phyloP scores from a whole-genome alignment of 2,329 filamentous ascomycete species.

The Neofusicoccum cordaticola region DNA sequence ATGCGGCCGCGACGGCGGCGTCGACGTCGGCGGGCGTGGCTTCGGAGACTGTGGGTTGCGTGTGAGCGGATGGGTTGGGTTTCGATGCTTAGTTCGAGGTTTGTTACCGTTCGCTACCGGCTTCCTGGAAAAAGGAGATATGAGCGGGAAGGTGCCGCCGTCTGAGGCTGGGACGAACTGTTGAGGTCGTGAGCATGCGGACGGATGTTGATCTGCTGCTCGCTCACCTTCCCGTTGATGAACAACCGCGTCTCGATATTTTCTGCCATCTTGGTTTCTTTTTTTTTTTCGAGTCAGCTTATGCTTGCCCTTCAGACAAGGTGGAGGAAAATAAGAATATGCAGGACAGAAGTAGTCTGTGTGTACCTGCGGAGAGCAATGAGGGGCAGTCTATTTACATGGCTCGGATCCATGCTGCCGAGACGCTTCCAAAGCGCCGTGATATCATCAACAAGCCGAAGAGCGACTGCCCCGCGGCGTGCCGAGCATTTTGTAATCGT shows the following conservation, averaged over 20 bases:
- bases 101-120: slow-evolving; percentile 26
- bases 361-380: neutral
- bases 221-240: slow-evolving; percentile 12
- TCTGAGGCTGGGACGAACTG: slow-evolving; percentile 29
- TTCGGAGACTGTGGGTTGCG: slow-evolving; percentile 18
- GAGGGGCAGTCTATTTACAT: neutral
- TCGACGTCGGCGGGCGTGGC: slow-evolving; percentile 25
- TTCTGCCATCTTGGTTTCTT: neutral
- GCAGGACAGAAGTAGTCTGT: neutral
- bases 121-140: slow-evolving; percentile 28
- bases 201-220: no score
- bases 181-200: neutral
- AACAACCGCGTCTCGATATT: slow-evolving; percentile 10
- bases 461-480: neutral
- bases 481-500: neutral
- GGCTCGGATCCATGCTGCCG: neutral
- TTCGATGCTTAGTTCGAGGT: no score
- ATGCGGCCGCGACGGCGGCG: slow-evolving; percentile 25
- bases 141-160: slow-evolving; percentile 27
- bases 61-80: no score
- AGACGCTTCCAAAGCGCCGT: neutral
- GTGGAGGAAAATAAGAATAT: no score
- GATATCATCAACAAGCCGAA: neutral
- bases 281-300: no score
- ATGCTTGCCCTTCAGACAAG: no score